These are phyloP conservation scores for Schizochytrium sp. DNA, from an alignment of 108 stramenopile species.

Conservation along the genomic window DNA sequence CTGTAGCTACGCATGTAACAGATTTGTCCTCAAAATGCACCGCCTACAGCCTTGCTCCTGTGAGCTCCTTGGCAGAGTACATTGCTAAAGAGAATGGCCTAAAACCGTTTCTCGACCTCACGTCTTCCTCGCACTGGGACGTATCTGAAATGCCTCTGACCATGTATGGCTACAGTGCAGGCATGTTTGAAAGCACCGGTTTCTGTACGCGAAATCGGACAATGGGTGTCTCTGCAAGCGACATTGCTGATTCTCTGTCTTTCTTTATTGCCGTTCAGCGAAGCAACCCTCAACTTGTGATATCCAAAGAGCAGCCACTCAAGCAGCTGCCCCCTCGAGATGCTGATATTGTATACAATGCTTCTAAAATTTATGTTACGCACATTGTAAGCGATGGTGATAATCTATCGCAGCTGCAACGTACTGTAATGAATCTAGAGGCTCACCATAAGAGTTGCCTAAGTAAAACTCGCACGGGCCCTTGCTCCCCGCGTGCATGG, in stretches of 20 bases:
- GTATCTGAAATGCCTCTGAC: background rate
- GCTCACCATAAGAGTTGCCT: background rate
- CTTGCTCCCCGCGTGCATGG: slow-evolving; percentile 51
- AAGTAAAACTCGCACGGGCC: background rate
- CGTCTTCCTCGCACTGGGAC: slow-evolving; percentile 17
- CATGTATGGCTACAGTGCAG: slow-evolving; percentile 30
- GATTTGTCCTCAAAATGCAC: background rate
- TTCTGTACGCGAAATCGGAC: slow-evolving; percentile 35
- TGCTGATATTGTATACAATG: background rate
- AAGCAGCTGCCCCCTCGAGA: background rate
- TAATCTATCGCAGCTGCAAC: background rate
- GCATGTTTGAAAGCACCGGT: slow-evolving; percentile 17
- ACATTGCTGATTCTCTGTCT: slow-evolving; percentile 34
- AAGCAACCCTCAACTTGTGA: background rate
- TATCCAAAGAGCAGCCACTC: background rate
- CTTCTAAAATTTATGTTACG: slow-evolving; percentile 26
- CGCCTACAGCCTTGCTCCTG: slow-evolving; percentile 32
- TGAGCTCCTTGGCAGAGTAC: background rate
- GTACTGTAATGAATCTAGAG: background rate
- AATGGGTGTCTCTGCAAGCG: slow-evolving; percentile 46
- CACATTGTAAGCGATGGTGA: slow-evolving; percentile 59
- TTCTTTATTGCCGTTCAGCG: background rate
- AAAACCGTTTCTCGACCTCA: slow-evolving; percentile 44
- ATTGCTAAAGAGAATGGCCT: slow-evolving; percentile 32
- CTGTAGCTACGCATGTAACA: background rate